phyloP scores from a whole-genome alignment of 2,329 filamentous ascomycete genomes.

The Decorospora gaudefroyi region DNA sequence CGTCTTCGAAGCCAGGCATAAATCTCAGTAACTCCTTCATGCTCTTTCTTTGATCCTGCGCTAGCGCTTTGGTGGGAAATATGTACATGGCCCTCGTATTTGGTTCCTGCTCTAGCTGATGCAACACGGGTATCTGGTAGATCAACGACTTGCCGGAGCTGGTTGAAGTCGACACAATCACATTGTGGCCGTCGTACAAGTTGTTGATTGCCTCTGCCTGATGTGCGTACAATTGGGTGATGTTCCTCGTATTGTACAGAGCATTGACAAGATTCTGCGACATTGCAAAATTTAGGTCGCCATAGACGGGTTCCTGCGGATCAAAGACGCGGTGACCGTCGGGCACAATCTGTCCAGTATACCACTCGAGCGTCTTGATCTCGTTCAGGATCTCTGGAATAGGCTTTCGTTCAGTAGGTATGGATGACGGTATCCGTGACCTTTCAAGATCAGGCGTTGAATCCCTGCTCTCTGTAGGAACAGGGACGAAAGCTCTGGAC shows the following conservation, averaged over 20 bases:
- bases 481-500: constrained; percentile 66
- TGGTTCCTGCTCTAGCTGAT: constrained; percentile 78
- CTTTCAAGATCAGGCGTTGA: constrained; percentile 50
- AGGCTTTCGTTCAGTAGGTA: constrained; percentile 77
- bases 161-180: constrained; percentile 92
- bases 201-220: constrained; percentile 93
- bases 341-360: constrained; percentile 88
- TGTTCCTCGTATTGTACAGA: constrained; percentile 86
- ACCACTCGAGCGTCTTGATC: constrained; percentile 82
- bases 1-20: constrained; percentile 74
- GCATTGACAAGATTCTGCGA: constrained; percentile 96
- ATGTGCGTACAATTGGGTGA: constrained; percentile 85
- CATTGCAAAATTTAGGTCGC: constrained; percentile 80
- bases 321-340: constrained; percentile 92
- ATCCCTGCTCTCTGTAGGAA: constrained; percentile 55
- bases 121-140: constrained; percentile 90
- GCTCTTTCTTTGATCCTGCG: constrained; percentile 90
- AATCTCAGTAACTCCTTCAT: constrained; percentile 82
- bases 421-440: constrained; percentile 65
- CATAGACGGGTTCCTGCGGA: constrained; percentile 77
- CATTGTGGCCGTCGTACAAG: constrained; percentile 77
- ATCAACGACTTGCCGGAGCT: constrained; percentile 98
- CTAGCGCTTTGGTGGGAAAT: constrained; percentile 94
- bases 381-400: constrained; percentile 86
- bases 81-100: constrained; percentile 92